Base-by-base conservation (phyloP, 345 rosid species). In the Eucalyptus camaldulensis region DNA sequence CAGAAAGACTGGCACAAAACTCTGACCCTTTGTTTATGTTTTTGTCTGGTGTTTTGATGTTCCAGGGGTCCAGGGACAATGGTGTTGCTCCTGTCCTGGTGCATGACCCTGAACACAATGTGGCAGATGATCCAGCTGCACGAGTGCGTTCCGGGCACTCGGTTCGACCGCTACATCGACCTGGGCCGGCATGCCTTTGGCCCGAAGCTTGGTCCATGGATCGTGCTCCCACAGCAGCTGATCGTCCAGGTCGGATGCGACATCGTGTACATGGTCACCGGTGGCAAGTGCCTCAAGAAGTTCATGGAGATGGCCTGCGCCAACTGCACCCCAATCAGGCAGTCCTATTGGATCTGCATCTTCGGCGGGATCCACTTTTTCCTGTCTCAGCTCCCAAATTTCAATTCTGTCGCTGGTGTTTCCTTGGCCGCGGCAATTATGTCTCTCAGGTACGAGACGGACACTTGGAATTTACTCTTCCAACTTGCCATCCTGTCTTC, bases 101-200 rank as follows among this genome's bases (percentile, higher is more conserved):
- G 93, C 95, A 91, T 96, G 92, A 98, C 99, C 44, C 89, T 98
- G 89, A 95, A 96, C 94, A 96, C 97, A 16, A 95, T 97, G 98
- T 97, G 99, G 99, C 98, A 98, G 92, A 96, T 98, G 98, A 95
- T 96, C 85, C 95, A 96, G 89, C 97, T 98, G 49, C 99, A 98
- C 49, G 99, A 97, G 90, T 96, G 99, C 44, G 97, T 97, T 53
- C 99, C 97, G 0, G 98, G 99, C 80, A 96, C 93, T 88, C 95
- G 99, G 17, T 98, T 97, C 24, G 98, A 98, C 90, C 95, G 99
- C 47, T 98, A 96, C 87, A n/a, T 96, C 8, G 99, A 98, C 93
- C 95, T 98, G 2, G 99, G 99, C 13, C 92, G 95, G 53, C 91
- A 96, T 85, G 99, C 99, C 49, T 97, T 98, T 40, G 99, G 99